Base-by-base conservation (phyloP, 306 rosid genomes). In the Quercus cerris region DNA sequence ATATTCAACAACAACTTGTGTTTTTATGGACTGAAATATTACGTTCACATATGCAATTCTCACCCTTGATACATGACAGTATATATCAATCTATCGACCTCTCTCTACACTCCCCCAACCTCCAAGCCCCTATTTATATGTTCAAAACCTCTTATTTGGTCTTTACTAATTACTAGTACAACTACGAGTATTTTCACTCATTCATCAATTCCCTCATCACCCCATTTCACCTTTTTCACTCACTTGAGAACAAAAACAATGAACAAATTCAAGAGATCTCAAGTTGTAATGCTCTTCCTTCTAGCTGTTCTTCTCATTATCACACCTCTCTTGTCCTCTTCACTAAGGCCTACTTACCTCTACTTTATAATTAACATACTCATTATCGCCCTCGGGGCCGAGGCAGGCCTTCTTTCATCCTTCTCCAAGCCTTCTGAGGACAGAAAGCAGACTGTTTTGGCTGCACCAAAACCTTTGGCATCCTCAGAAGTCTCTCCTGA, bases 391-490 rank as follows among this genome's bases (percentile, higher is more conserved):
- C 88, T 94, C 2, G 93, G 92, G n/a, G 96, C 87, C 22, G 90
- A 94, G 80, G 96, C 97, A 1, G 98, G 98, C 11, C 78, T 92
- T 81, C 85, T 94, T 61, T 83, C 92, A 15, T 70, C 81, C 77
- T 81, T 86, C 57, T 76, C 92, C 59, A 80, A 78, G 9, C 87
- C 91, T 69, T 83, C 74, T 19, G 84, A 86, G 54, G 86, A 87
- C 69, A 87, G 31, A 56, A 84, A 76, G 14, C 86, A 66, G 14
- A 57, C 76, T 54, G 20, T 57, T 80, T 57, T 58, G 58, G 46
- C 52, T 33, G 22, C 77, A 38, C 85, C 49, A 22, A 76, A 80
- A 59, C 86, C 78, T 52, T 31, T 23, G 49, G 62, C 70, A 41
- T 52, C 75, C 82, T 70, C 80, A 51, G 86, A 81, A 73, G 66